phyloP scores from a whole-genome alignment of 768 basidiomycete species.

The Tulasnella sp. region DNA sequence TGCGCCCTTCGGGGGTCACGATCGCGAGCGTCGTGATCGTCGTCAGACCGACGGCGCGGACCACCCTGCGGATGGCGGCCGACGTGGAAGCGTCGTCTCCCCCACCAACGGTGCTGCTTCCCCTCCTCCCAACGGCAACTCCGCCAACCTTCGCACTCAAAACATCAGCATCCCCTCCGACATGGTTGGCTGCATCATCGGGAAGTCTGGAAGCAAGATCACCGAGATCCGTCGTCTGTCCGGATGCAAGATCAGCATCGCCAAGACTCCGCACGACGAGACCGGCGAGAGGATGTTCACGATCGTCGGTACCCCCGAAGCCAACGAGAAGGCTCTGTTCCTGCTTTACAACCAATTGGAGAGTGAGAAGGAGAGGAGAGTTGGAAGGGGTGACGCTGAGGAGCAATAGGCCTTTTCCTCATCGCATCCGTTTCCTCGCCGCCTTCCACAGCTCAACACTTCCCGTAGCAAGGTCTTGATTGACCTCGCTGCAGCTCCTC shows the following conservation, averaged over 20 bases:
- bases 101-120: slow-evolving; percentile 16
- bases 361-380: slow-evolving; percentile 90
- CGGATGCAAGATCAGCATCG: slow-evolving; percentile 96
- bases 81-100: slow-evolving; percentile 22
- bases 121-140: slow-evolving; percentile 18
- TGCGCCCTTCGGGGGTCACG: neutral
- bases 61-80: neutral
- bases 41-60: slow-evolving; percentile 7
- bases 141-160: slow-evolving; percentile 85
- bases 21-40: neutral
- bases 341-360: slow-evolving; percentile 89
- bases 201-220: slow-evolving; percentile 94
- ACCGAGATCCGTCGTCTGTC: slow-evolving; percentile 97
- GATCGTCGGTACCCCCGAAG: slow-evolving; percentile 89
- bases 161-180: slow-evolving; percentile 99
- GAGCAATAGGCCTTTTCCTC: neutral
- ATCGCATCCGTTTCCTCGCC: neutral
- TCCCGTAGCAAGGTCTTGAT: neutral
- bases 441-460: neutral
- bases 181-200: slow-evolving; percentile 96
- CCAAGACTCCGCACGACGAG: slow-evolving; percentile 98
- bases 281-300: slow-evolving; percentile 99
- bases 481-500: slow-evolving; percentile 4
- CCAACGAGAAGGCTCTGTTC: slow-evolving; percentile 97
- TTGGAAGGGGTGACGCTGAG: slow-evolving; percentile 50